Evolutionary conservation across 1,139 yeast species (phyloP), one percentile per base, ranked within the genome.

Genomic region (Pichia sp.): DNA sequence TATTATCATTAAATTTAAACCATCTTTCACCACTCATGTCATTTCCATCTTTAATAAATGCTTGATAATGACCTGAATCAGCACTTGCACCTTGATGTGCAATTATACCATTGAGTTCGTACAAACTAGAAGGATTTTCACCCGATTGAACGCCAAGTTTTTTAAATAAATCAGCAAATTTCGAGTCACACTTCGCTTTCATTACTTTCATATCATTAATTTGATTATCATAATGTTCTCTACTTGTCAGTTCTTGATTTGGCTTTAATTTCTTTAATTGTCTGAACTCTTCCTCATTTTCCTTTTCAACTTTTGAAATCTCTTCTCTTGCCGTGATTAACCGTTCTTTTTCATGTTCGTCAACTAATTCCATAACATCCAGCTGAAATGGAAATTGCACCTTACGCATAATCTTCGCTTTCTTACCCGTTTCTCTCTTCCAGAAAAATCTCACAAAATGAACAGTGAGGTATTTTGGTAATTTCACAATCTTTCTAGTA

Each of bases 21-120:
- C 99, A 91, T 52, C 71, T 73, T 33, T 80, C 77, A 31, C 84
- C 87, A 25, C 68, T 73, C 38, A 70, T 55, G 57, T 81, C 93
- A 35, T 66, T 65, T 41, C 74, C 76, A 60, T 86, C 89, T 54
- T 76, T 78, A 23, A 84, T 82, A 65, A 85, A 91, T 20, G 94
- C 80, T 64, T 88, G 96, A 61, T 93, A 91, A 62, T 91, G 99
- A 5, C 99, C 99, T 30, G 96, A 83, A 61, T 93, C 97, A 0
- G 98, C 96, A 37, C 89, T 80, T 5, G 96, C 82, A 35, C 99
- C 99, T 55, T 82, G 84, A 64, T 91, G 99, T 2, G 97, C 88
- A 46, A 91, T 78, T 22, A 91, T 77, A 1, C 95, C 91, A 39
- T 70, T 69, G 50, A 93, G 74, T 52, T 87, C 88, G 59, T 91